Conservation (phyloP, 2,329 filamentous ascomycete species). For the Diaporthe citriasiana region DNA sequence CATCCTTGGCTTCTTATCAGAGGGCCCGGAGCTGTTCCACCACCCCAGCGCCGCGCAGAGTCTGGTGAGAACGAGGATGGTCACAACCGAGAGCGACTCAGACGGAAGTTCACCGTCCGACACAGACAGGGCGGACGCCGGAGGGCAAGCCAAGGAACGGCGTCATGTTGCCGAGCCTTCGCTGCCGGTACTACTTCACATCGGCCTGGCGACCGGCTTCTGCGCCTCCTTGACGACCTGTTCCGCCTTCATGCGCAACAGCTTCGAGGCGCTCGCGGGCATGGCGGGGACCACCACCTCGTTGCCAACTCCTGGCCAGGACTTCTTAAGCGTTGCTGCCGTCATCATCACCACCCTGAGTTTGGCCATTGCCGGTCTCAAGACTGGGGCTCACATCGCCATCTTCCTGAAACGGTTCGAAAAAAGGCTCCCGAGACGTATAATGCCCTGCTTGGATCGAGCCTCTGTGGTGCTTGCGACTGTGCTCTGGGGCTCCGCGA, state of each 20-base stretch:
- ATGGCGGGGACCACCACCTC: conserved; percentile 66
- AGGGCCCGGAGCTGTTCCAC: conserved; percentile 62
- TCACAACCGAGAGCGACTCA: not conserved
- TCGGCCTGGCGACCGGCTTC: conserved; percentile 79
- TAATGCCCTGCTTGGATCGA: not conserved
- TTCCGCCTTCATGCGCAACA: conserved; percentile 76
- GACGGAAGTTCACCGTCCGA: not conserved
- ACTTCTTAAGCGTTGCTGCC: conserved; percentile 73
- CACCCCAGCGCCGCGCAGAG: conserved; percentile 15
- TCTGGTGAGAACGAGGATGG: not conserved
- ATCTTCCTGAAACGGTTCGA: conserved; percentile 61
- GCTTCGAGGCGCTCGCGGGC: conserved; percentile 75
- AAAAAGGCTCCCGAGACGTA: conserved; percentile 54
- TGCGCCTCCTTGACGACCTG: conserved; percentile 81
- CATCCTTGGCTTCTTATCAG: conserved; percentile 82
- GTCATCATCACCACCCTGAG: conserved; percentile 71
- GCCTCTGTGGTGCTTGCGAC: not conserved
- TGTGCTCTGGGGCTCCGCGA: conserved; percentile 70
- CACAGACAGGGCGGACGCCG: not conserved
- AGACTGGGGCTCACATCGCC: conserved; percentile 73
- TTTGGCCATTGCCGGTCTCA: conserved; percentile 69
- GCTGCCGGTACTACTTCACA: conserved; percentile 74
- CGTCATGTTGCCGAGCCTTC: not conserved
- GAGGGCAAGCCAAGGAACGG: not conserved
- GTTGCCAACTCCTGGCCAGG: conserved; percentile 62